These are phyloP conservation scores for Sclerotiophoma versabilis DNA, from an alignment of 2,329 filamentous ascomycete species.

Conservation along the genomic window DNA sequence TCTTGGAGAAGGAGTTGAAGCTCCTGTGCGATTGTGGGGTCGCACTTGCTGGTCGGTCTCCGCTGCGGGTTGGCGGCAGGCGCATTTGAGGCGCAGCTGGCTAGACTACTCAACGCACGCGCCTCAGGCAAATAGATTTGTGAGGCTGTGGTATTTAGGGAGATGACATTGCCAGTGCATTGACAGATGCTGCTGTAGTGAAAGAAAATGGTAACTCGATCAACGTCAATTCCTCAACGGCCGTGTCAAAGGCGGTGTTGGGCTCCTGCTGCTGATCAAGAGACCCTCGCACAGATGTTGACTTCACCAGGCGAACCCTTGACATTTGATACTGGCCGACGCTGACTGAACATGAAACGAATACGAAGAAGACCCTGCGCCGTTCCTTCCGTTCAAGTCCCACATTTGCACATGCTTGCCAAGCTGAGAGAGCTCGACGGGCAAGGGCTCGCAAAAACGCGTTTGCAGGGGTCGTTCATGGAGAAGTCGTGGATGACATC, in stretches of 20 bases:
- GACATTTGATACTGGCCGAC: constrained; percentile 2
- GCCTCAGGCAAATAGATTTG: constrained; percentile 13
- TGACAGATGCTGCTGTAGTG: not conserved
- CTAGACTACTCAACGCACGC: constrained; percentile 19
- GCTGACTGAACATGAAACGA: constrained; percentile 8
- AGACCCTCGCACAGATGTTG: constrained; percentile 3
- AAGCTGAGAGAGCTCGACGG: constrained; percentile 7
- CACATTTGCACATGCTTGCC: constrained; percentile 11
- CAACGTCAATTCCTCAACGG: not conserved
- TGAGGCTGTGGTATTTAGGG: constrained; percentile 21
- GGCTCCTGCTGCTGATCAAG: not conserved
- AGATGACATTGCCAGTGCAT: constrained; percentile 11
- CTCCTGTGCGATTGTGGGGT: constrained; percentile 37
- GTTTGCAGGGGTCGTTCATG: constrained; percentile 9
- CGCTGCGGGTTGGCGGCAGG: constrained; percentile 33
- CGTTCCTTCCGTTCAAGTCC: constrained; percentile 11
- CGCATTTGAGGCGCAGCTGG: constrained; percentile 28
- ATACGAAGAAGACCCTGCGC: constrained; percentile 14
- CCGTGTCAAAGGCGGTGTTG: not conserved
- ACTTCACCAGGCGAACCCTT: constrained; percentile 2
- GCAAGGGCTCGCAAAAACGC: constrained; percentile 1
- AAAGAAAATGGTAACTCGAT: not conserved
- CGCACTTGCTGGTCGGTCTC: constrained; percentile 33
- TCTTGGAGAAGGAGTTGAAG: constrained; percentile 28
- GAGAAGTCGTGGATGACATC: constrained; percentile 12